Conservation (phyloP, 2,329 filamentous ascomycete species). For the Claviceps africana region DNA sequence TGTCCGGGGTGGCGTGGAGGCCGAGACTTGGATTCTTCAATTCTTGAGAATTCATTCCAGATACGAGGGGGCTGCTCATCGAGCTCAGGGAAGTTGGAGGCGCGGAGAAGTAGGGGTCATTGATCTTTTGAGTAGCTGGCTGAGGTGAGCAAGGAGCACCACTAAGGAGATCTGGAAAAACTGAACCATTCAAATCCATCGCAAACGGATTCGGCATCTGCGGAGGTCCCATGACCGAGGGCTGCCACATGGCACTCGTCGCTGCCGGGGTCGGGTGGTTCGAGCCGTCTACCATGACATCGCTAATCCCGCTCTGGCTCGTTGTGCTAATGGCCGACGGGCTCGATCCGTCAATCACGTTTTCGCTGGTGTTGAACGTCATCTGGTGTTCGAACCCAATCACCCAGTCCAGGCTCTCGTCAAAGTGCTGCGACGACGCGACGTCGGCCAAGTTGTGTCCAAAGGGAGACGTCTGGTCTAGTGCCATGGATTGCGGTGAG, state of each 20-base stretch:
- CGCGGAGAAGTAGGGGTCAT: slow-evolving; percentile 66
- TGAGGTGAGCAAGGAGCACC: slow-evolving; percentile 66
- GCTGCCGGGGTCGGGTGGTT: slow-evolving; percentile 44
- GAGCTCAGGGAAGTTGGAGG: slow-evolving; percentile 62
- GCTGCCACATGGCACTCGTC: slow-evolving; percentile 53
- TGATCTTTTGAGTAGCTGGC: slow-evolving; percentile 53
- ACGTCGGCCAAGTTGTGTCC: slow-evolving; percentile 43
- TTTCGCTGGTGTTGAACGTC: slow-evolving; percentile 58
- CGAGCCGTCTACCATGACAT: slow-evolving; percentile 76
- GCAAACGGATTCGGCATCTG: slow-evolving; percentile 56
- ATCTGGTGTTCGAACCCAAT: slow-evolving; percentile 69
- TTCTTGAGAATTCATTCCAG: slow-evolving; percentile 46
- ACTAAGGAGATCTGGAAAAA: slow-evolving; percentile 64
- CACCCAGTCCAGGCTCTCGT: slow-evolving; percentile 72
- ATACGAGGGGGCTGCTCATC: slow-evolving; percentile 57
- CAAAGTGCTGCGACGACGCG: slow-evolving; percentile 43
- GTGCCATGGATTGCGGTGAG: slow-evolving; percentile 51
- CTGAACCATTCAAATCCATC: slow-evolving; percentile 58
- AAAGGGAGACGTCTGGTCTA: slow-evolving; percentile 50
- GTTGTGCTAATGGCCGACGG: slow-evolving; percentile 92
- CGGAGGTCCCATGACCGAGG: slow-evolving; percentile 53
- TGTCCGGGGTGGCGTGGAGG: slow-evolving; percentile 53
- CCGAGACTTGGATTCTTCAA: slow-evolving; percentile 54
- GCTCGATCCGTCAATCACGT: slow-evolving; percentile 80
- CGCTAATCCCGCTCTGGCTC: slow-evolving; percentile 82